A percentile compares a stretch with the other conserved stretches of the same genome.
These are phyloP conservation scores for Tulasnella sp. DNA, from an alignment of 768 basidiomycete genomes.

Conservation along the genomic window DNA sequence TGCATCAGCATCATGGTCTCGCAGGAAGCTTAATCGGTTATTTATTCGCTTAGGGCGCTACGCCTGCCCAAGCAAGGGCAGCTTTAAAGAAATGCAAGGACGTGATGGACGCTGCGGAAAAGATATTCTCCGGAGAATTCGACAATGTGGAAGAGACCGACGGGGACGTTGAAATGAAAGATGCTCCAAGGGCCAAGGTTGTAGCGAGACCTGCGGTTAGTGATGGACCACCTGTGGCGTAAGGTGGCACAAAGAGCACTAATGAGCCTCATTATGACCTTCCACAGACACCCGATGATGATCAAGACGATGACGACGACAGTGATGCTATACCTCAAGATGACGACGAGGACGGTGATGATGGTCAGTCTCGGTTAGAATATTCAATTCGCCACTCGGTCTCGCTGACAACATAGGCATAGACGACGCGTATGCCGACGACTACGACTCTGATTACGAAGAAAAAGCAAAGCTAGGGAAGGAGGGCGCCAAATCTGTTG, in stretches of 20 bases:
- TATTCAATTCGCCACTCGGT: neutral
- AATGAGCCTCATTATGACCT: too few species aligned
- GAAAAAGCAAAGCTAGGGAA: constrained; percentile 30
- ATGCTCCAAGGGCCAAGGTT: neutral
- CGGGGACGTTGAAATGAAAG: constrained; percentile 23
- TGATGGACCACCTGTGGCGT: neutral
- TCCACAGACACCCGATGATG: constrained; percentile 34
- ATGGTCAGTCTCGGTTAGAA: constrained; percentile 4
- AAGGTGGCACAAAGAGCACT: neutral
- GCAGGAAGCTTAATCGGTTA: neutral
- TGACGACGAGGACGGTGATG: constrained; percentile 35
- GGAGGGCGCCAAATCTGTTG: constrained; percentile 46
- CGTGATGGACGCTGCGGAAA: constrained; percentile 85
- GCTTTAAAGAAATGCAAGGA: constrained; percentile 69
- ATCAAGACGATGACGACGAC: constrained; percentile 31
- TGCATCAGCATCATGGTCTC: neutral
- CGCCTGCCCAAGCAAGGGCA: constrained; percentile 63
- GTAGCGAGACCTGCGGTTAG: constrained; percentile 4
- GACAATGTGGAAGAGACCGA: constrained; percentile 45
- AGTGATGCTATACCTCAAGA: constrained; percentile 23
- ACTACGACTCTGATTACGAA: constrained; percentile 75
- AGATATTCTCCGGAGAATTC: constrained; percentile 72
- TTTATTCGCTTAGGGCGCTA: constrained; percentile 56
- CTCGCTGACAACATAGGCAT: constrained; percentile 7
- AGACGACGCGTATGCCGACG: constrained; percentile 45